Percentiles rank a stretch among this genome's conserved stretches.
These are phyloP conservation scores for Talaromyces wortmannii DNA, from an alignment of 495 filamentous ascomycete species.

Conservation along the genomic window DNA sequence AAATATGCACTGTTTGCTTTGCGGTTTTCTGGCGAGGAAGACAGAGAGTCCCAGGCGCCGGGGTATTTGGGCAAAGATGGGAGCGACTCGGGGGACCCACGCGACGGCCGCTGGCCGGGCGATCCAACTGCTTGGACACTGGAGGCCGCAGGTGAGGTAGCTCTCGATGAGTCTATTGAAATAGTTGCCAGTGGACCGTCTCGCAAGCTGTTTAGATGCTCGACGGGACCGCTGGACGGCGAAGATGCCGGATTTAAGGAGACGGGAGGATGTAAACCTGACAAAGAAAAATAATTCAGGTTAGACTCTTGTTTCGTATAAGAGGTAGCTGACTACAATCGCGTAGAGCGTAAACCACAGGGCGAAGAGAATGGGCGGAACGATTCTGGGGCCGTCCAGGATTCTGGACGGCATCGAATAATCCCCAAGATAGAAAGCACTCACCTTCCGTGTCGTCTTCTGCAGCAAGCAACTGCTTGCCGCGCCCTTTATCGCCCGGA, in stretches of 20 bases:
- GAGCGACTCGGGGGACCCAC: constrained; percentile 19
- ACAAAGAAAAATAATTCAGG: constrained; percentile 3
- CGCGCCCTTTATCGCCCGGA: constrained; percentile 45
- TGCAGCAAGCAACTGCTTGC: constrained; percentile 51
- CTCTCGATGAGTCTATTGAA: constrained; percentile 11
- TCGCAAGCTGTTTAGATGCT: constrained; percentile 17
- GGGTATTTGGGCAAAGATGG: constrained; percentile 26
- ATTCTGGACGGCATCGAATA: too few relatives aligned
- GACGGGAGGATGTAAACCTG: constrained; percentile 35
- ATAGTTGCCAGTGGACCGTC: constrained; percentile 15
- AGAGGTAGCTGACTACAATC: neutral
- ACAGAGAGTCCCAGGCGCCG: constrained; percentile 26
- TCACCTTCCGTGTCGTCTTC: constrained; percentile 45
- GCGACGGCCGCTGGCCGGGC: constrained; percentile 21
- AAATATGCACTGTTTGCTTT: constrained; percentile 47
- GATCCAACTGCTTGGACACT: constrained; percentile 31
- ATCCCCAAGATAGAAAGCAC: constrained; percentile 5
- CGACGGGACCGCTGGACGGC: constrained; percentile 24
- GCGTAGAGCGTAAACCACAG: neutral
- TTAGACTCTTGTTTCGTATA: neutral
- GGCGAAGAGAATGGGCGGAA: too few relatives aligned
- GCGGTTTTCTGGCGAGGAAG: constrained; percentile 35
- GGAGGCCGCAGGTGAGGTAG: constrained; percentile 31
- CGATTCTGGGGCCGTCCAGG: too few relatives aligned
- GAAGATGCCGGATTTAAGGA: constrained; percentile 35